These are phyloP conservation scores for Monilinia laxa DNA, from an alignment of 2,329 filamentous ascomycete species.

Conservation along the genomic window DNA sequence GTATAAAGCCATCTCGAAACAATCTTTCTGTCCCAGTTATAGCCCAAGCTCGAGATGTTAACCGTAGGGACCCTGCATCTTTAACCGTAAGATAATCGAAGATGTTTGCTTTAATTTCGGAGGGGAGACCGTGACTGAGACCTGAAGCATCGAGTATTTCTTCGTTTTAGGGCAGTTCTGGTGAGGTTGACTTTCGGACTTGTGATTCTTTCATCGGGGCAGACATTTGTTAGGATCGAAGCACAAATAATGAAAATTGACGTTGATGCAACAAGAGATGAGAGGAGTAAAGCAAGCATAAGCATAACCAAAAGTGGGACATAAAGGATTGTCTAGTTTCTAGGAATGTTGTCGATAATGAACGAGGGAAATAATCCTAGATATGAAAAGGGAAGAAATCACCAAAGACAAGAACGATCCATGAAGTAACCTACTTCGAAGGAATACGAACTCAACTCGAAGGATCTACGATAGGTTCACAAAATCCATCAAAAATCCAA, in stretches of 20 bases:
- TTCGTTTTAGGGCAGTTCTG: background rate
- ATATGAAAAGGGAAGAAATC: background rate
- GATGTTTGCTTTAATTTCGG: slow-evolving; percentile 13
- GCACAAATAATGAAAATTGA: slow-evolving; percentile 11
- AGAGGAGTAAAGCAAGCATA: slow-evolving; percentile 5
- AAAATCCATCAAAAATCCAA: background rate
- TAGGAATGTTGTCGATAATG: background rate
- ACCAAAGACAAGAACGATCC: background rate
- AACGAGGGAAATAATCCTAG: background rate
- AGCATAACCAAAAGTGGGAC: background rate
- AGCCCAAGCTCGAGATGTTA: slow-evolving; percentile 19
- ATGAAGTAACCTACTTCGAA: background rate
- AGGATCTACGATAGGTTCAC: too few relatives aligned
- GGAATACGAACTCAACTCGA: background rate
- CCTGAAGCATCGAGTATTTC: background rate
- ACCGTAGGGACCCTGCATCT: slow-evolving; percentile 14
- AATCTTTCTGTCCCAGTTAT: slow-evolving; percentile 11
- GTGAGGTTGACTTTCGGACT: background rate
- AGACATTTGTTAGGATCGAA: slow-evolving; percentile 11
- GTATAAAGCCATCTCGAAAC: slow-evolving; percentile 22
- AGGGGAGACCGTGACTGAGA: background rate
- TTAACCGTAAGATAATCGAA: slow-evolving; percentile 9
- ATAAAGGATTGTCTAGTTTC: background rate
- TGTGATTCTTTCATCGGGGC: background rate
- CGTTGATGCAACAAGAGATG: background rate